Percentiles rank a stretch among this genome's conserved stretches.
Conservation (phyloP, 192 early-diverging fungal genomes). For the Coemansia sp. region DNA sequence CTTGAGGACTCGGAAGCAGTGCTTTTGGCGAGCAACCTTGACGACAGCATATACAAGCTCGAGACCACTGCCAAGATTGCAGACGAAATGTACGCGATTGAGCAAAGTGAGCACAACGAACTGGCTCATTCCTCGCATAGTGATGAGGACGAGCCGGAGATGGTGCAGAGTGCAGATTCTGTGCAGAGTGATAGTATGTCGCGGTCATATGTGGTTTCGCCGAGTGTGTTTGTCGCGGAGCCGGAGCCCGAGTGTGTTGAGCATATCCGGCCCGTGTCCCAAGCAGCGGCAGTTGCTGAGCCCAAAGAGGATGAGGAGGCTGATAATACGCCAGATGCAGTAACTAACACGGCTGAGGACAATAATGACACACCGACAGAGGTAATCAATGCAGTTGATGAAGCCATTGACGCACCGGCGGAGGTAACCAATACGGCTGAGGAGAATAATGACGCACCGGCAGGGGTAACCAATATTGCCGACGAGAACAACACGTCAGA, state of each 20-base stretch:
- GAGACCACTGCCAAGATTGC: background rate
- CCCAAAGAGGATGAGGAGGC: background rate
- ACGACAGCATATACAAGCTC: constrained; percentile 43
- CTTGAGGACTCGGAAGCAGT: constrained; percentile 51
- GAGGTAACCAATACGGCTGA: constrained; percentile 18
- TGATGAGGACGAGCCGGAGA: constrained; percentile 7
- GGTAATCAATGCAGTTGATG: background rate
- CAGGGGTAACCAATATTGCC: background rate
- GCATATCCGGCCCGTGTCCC: constrained; percentile 21
- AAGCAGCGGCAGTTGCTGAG: background rate
- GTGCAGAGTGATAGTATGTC: background rate
- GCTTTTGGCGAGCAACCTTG: constrained; percentile 42
- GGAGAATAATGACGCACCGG: background rate
- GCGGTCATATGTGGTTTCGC: constrained; percentile 32
- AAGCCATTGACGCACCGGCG: background rate
- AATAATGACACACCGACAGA: background rate
- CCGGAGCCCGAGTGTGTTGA: constrained; percentile 11
- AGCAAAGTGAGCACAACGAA: constrained; percentile 7
- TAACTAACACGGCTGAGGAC: background rate
- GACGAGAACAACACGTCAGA: too few species aligned
- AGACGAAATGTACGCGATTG: constrained; percentile 37
- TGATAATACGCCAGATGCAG: background rate
- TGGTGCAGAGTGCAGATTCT: background rate
- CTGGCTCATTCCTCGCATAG: background rate
- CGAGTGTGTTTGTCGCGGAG: constrained; percentile 27